Evolutionary conservation across 139 green algal genomes (phyloP).

Genomic region (Coelastrella sp.): DNA sequence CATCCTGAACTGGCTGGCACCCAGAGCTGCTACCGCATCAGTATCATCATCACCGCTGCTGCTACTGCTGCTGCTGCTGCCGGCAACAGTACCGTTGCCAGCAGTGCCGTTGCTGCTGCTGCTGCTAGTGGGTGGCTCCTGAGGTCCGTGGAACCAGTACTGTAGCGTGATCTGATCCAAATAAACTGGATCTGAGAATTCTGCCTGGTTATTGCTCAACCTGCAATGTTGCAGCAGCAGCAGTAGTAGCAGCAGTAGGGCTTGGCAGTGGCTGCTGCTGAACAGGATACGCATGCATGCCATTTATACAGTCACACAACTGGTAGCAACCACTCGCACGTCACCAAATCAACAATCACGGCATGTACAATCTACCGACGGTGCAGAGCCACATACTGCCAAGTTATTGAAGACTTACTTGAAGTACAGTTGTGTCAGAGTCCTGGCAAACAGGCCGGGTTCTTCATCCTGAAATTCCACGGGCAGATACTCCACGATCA

Average conservation of each 20-base stretch:
- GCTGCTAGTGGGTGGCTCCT: slow-evolving; percentile 21
- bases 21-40: neutral
- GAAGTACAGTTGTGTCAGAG: slow-evolving; percentile 78
- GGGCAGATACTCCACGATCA: slow-evolving; percentile 73
- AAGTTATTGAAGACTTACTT: slow-evolving; percentile 47
- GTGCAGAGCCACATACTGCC: too few relatives aligned
- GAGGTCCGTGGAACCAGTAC: slow-evolving; percentile 74
- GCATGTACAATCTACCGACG: too few relatives aligned
- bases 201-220: slow-evolving; percentile 62
- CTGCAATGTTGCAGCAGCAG: slow-evolving; percentile 43
- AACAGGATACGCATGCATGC: too few relatives aligned
- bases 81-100: neutral
- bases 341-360: too few relatives aligned
- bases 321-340: too few relatives aligned
- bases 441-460: slow-evolving; percentile 48
- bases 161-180: slow-evolving; percentile 60
- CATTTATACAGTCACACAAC: too few relatives aligned
- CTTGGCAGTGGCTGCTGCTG: too few relatives aligned
- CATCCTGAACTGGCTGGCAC: slow-evolving; percentile 21
- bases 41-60: neutral
- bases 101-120: slow-evolving; percentile 29
- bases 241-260: too few relatives aligned
- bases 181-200: slow-evolving; percentile 14
- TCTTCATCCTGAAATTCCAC: slow-evolving; percentile 57
- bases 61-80: slow-evolving; percentile 25